Conservation (phyloP, 768 basidiomycete genomes). For the Steccherinum ochraceum region DNA sequence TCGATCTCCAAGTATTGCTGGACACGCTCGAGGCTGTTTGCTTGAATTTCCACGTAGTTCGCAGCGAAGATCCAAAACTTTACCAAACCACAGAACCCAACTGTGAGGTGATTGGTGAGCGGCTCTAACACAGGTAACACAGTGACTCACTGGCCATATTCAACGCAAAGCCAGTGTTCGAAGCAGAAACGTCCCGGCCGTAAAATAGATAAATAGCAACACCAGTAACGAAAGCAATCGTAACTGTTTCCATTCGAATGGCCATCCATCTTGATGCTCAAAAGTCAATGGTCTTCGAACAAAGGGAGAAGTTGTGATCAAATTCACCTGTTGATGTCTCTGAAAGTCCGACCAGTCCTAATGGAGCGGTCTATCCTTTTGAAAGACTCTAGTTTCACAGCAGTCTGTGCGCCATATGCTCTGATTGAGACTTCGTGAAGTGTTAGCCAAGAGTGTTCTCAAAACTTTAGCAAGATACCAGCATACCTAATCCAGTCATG, state of each 20-base stretch:
- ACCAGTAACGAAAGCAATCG: conserved; percentile 40
- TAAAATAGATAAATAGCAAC: conserved; percentile 55
- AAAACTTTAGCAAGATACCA: neutral
- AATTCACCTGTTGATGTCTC: conserved; percentile 26
- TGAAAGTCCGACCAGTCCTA: conserved; percentile 39
- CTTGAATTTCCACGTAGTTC: conserved; percentile 41
- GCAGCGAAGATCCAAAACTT: conserved; percentile 40
- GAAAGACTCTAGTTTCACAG: conserved; percentile 38
- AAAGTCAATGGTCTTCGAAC: neutral
- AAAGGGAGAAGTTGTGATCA: neutral
- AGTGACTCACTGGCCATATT: conserved; percentile 23
- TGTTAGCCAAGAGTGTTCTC: neutral
- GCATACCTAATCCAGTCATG: conserved; percentile 44
- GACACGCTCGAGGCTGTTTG: conserved; percentile 42
- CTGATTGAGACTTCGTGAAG: conserved; percentile 39
- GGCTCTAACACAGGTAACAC: neutral
- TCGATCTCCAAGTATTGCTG: conserved; percentile 49
- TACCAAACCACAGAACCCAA: conserved; percentile 52
- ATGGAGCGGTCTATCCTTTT: conserved; percentile 50
- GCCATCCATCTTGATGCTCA: conserved; percentile 35
- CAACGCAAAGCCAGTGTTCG: conserved; percentile 33
- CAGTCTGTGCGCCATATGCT: conserved; percentile 54
- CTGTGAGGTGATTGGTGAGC: conserved; percentile 14
- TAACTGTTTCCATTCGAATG: conserved; percentile 51
- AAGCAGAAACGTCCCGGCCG: conserved; percentile 30